A percentile compares a stretch with the other conserved stretches of the same genome.
phyloP scores from a whole-genome alignment of 176 grass and related monocot species.

The Ananas comosus region DNA sequence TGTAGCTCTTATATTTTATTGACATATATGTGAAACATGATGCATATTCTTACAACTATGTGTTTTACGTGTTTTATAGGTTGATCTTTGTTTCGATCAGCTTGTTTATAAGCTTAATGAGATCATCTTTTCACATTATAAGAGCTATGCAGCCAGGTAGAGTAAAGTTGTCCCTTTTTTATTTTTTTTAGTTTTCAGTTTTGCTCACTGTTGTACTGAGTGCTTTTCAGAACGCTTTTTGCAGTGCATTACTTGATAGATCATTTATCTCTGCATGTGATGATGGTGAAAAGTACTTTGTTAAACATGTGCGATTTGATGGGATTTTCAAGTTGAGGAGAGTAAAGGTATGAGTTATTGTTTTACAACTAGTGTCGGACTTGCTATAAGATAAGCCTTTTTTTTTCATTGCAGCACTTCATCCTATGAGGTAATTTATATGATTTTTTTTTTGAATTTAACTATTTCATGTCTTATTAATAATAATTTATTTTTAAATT shows the following conservation, averaged over 20 bases:
- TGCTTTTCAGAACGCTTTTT: not conserved
- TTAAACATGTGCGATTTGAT: conserved; percentile 82
- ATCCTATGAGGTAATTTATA: not conserved
- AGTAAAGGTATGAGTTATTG: conserved; percentile 64
- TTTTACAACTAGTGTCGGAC: not conserved
- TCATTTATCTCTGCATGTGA: conserved; percentile 89
- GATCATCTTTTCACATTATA: conserved; percentile 96
- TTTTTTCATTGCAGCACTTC: not conserved
- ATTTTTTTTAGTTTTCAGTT: not conserved
- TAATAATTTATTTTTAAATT: too few species aligned
- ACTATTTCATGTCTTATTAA: not conserved
- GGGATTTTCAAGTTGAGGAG: conserved; percentile 91
- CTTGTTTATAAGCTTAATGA: conserved; percentile 95
- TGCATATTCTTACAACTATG: not conserved
- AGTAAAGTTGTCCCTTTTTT: not conserved
- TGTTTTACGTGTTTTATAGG: conserved; percentile 37
- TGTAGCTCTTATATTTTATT: not conserved
- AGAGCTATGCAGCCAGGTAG: conserved; percentile 88
- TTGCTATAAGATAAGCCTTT: not conserved
- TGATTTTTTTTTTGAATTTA: not conserved
- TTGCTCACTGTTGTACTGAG: not conserved
- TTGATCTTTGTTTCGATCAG: conserved; percentile 93
- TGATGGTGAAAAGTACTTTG: conserved; percentile 73
- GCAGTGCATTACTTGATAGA: conserved; percentile 82
- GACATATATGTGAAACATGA: conserved; percentile 1